phyloP scores from a whole-genome alignment of 768 basidiomycete species.

The Suillus lakei region DNA sequence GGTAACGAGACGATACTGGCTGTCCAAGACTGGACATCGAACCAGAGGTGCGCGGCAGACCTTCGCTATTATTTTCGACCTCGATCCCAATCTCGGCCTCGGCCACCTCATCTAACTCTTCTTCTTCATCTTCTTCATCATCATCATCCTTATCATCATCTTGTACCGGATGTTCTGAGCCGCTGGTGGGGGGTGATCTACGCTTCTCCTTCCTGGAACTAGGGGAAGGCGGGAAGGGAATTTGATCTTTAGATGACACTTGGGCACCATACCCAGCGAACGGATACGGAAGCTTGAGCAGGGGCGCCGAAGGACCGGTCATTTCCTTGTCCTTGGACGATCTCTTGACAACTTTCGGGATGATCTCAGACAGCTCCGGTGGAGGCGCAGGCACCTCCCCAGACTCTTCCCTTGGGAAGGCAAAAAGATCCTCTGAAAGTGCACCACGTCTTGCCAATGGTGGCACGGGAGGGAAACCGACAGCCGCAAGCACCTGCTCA shows the following conservation, averaged over 20 bases:
- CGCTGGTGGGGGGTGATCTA: conserved; percentile 31
- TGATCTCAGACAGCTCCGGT: conserved; percentile 42
- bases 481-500: conserved; percentile 64
- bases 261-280: conserved; percentile 67
- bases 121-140: conserved; percentile 38
- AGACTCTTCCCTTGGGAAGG: conserved; percentile 46
- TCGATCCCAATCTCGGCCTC: conserved; percentile 43
- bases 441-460: conserved; percentile 60
- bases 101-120: conserved; percentile 51
- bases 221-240: conserved; percentile 79
- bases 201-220: conserved; percentile 45
- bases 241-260: conserved; percentile 62
- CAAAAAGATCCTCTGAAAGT: conserved; percentile 71
- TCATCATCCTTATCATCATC: conserved; percentile 30
- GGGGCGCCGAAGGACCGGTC: conserved; percentile 44
- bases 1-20: conserved; percentile 71
- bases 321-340: conserved; percentile 51
- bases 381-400: conserved; percentile 25
- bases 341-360: conserved; percentile 52
- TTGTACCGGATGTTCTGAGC: conserved; percentile 32
- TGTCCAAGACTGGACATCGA: conserved; percentile 88
- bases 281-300: conserved; percentile 69
- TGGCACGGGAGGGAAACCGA: conserved; percentile 53
- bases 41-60: conserved; percentile 70
- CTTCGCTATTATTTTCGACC: conserved; percentile 47